These are phyloP conservation scores for Calcarisporium arbuscula DNA, from an alignment of 2,329 filamentous ascomycete species.

Conservation along the genomic window DNA sequence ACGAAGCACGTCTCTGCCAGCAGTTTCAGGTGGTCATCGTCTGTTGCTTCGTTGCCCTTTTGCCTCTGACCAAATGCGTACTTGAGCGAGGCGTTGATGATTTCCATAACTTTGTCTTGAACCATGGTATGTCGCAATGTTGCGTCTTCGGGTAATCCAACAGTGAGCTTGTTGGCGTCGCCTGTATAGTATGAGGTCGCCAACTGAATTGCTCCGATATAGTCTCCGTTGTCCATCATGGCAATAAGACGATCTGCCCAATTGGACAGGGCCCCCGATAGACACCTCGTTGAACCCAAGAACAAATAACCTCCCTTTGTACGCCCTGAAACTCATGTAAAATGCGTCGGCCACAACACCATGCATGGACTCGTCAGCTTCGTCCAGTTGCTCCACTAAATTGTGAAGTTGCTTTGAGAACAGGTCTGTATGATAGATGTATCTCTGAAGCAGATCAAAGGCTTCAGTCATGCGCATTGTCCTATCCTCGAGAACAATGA, in stretches of 20 bases:
- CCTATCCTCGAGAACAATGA: constrained; percentile 87
- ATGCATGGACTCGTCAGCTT: constrained; percentile 83
- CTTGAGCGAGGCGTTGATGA: constrained; percentile 85
- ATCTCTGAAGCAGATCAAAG: constrained; percentile 84
- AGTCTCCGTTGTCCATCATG: constrained; percentile 95
- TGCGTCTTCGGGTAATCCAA: constrained; percentile 85
- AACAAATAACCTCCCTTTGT: constrained; percentile 88
- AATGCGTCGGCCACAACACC: constrained; percentile 96
- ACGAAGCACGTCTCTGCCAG: constrained; percentile 78
- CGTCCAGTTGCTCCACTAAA: constrained; percentile 82
- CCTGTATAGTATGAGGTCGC: constrained; percentile 91
- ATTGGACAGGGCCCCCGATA: constrained; percentile 86
- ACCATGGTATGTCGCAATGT: constrained; percentile 72
- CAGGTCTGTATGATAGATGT: constrained; percentile 85
- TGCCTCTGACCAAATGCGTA: constrained; percentile 72
- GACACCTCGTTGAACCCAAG: constrained; percentile 91
- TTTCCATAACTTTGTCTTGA: constrained; percentile 81
- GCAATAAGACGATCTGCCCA: constrained; percentile 94
- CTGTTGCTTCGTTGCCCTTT: constrained; percentile 36
- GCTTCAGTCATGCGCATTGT: constrained; percentile 88
- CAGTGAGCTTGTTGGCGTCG: constrained; percentile 86
- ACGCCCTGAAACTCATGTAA: constrained; percentile 94
- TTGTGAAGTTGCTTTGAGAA: constrained; percentile 82
- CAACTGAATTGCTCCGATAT: constrained; percentile 82
- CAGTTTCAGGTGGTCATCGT: constrained; percentile 61